Evolutionary conservation across 768 basidiomycete genomes (phyloP).

Genomic region (Lactarius sp.): DNA sequence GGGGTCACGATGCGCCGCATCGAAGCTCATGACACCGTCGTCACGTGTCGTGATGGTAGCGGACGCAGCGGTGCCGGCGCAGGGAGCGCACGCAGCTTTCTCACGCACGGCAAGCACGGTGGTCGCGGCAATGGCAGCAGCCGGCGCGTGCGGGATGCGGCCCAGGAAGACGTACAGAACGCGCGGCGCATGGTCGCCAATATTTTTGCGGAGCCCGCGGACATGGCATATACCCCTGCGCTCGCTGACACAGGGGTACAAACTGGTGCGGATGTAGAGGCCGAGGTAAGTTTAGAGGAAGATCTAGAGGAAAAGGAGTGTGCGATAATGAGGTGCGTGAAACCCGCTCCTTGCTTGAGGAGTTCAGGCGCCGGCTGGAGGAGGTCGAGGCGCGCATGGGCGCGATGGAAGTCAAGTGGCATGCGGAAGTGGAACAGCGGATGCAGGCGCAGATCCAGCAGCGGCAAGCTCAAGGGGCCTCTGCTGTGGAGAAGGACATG

Average conservation of each 20-base stretch:
- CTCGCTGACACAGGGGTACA: constrained; percentile 1
- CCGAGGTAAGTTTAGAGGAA: background rate
- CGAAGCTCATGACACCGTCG: constrained; percentile 20
- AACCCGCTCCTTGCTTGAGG: constrained; percentile 30
- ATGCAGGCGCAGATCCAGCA: background rate
- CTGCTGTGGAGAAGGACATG: too few species aligned
- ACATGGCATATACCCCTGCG: background rate
- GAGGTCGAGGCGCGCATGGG: constrained; percentile 31
- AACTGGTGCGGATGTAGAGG: background rate
- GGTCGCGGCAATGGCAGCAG: too few species aligned
- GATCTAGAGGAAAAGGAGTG: constrained; percentile 23
- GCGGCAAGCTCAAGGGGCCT: background rate
- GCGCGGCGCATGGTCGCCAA: constrained; percentile 31
- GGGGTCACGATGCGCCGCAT: constrained; percentile 35
- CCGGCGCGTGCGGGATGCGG: constrained; percentile 16
- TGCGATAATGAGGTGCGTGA: constrained; percentile 27
- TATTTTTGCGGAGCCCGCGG: constrained; percentile 27
- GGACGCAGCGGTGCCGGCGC: constrained; percentile 17
- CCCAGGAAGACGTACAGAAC: constrained; percentile 21
- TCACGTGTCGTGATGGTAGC: constrained; percentile 18
- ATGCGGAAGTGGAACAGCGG: background rate
- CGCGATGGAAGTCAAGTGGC: constrained; percentile 30
- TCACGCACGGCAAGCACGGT: too few species aligned
- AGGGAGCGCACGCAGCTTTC: background rate
- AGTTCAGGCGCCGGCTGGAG: constrained; percentile 31